These are phyloP conservation scores for Lathyrus sativus DNA, from an alignment of 306 rosid genomes.

Conservation along the genomic window DNA sequence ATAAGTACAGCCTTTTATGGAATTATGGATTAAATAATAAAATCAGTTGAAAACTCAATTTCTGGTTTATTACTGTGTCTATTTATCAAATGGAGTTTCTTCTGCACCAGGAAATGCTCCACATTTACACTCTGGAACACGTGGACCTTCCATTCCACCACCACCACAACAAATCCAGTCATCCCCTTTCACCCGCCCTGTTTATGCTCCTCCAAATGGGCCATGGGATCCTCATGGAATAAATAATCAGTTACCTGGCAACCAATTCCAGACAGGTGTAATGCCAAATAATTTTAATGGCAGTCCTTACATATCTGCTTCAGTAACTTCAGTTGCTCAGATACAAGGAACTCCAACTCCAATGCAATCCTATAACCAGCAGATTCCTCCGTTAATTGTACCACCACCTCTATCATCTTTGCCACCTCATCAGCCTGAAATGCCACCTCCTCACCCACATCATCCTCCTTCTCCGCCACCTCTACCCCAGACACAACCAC, in stretches of 20 bases:
- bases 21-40: constrained; percentile 35
- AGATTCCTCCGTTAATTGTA: constrained; percentile 52
- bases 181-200: constrained; percentile 63
- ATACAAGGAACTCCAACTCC: constrained; percentile 72
- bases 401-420: constrained; percentile 66
- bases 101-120: constrained; percentile 59
- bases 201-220: constrained; percentile 73
- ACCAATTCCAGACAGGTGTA: constrained; percentile 57
- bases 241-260: constrained; percentile 62
- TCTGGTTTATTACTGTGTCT: constrained; percentile 45
- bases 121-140: constrained; percentile 51
- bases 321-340: constrained; percentile 85
- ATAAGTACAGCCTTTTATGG: constrained; percentile 7
- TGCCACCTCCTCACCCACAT: constrained; percentile 75
- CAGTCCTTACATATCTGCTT: constrained; percentile 79
- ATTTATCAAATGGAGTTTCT: constrained; percentile 48
- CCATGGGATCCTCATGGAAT: constrained; percentile 78
- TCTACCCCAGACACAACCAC: constrained; percentile 77
- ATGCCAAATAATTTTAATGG: constrained; percentile 60
- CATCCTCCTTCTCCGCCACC: constrained; percentile 84
- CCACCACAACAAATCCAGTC: constrained; percentile 77
- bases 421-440: constrained; percentile 72
- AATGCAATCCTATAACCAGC: constrained; percentile 65
- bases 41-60: constrained; percentile 41
- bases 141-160: constrained; percentile 70